Conservation (phyloP, 345 rosid species). For the Eucalyptus victrix region DNA sequence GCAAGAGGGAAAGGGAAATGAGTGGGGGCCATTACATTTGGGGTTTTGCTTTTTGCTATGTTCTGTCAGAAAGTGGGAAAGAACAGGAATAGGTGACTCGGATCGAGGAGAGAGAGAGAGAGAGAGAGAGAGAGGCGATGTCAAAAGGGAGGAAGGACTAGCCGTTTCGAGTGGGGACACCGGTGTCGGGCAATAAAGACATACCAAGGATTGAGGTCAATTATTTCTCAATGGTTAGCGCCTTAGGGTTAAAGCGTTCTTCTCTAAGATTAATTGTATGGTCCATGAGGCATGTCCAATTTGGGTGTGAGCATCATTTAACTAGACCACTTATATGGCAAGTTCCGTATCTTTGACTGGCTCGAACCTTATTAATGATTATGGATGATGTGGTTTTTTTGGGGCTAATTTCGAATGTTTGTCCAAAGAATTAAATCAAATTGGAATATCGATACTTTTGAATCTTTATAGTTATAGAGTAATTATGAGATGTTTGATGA, state of each 20-base stretch:
- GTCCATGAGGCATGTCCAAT: neutral
- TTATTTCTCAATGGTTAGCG: neutral
- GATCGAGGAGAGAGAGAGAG: neutral
- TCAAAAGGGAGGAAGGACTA: neutral
- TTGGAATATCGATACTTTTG: rapidly evolving
- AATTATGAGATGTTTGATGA: neutral
- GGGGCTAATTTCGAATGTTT: neutral
- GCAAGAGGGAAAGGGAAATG: neutral
- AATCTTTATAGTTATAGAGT: neutral
- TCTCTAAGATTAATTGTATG: neutral
- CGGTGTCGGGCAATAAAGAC: neutral
- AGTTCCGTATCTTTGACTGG: neutral
- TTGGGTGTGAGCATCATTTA: neutral
- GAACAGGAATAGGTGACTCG: neutral
- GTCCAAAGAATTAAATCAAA: neutral
- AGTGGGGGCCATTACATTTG: neutral
- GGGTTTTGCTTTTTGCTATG: neutral
- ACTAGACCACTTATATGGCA: neutral
- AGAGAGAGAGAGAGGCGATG: neutral
- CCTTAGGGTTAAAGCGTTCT: neutral
- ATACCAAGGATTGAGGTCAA: neutral
- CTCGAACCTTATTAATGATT: neutral
- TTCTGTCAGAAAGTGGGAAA: neutral
- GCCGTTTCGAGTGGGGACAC: neutral
- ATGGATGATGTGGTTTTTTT: neutral